phyloP scores from a whole-genome alignment of 202 grass and related monocot genomes.

The Carex arenaria region DNA sequence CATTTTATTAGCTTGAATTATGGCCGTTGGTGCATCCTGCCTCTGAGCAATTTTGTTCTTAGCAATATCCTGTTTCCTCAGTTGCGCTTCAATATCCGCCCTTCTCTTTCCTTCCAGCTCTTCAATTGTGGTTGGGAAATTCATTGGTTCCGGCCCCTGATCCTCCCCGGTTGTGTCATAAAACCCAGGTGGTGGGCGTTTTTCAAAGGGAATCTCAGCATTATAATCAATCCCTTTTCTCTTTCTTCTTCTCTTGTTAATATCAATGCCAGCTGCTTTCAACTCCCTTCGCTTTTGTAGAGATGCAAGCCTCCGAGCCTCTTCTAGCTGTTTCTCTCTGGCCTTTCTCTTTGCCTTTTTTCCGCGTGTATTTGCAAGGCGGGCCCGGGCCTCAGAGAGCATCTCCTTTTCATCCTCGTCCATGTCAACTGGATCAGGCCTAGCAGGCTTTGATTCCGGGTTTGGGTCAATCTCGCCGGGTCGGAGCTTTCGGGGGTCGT shows the following conservation, averaged over 20 bases:
- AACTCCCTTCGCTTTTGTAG: constrained; percentile 86
- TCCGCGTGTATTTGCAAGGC: constrained; percentile 80
- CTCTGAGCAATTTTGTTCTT: constrained; percentile 84
- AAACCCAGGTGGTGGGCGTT: constrained; percentile 74
- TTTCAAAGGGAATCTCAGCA: constrained; percentile 84
- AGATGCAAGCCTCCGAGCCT: constrained; percentile 83
- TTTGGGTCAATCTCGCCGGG: constrained; percentile 93
- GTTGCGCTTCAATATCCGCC: constrained; percentile 64
- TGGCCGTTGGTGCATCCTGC: constrained; percentile 77
- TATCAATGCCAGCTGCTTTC: constrained; percentile 80
- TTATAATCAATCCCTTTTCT: constrained; percentile 94
- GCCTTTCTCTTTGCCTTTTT: constrained; percentile 94
- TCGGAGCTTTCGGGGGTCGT: constrained; percentile 77
- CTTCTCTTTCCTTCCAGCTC: constrained; percentile 87
- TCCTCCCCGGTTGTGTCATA: constrained; percentile 75
- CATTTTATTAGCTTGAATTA: constrained; percentile 88
- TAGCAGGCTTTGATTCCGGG: constrained; percentile 83
- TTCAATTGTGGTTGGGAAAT: constrained; percentile 86
- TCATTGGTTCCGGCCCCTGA: constrained; percentile 37
- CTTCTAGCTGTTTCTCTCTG: constrained; percentile 91
- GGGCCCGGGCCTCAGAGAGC: constrained; percentile 83
- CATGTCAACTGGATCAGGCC: constrained; percentile 92
- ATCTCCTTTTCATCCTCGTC: constrained; percentile 94
- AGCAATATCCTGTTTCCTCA: constrained; percentile 84
- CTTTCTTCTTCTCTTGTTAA: constrained; percentile 61